phyloP scores from a whole-genome alignment of 2,329 filamentous ascomycete species.

The Lasiodiplodia citricola region DNA sequence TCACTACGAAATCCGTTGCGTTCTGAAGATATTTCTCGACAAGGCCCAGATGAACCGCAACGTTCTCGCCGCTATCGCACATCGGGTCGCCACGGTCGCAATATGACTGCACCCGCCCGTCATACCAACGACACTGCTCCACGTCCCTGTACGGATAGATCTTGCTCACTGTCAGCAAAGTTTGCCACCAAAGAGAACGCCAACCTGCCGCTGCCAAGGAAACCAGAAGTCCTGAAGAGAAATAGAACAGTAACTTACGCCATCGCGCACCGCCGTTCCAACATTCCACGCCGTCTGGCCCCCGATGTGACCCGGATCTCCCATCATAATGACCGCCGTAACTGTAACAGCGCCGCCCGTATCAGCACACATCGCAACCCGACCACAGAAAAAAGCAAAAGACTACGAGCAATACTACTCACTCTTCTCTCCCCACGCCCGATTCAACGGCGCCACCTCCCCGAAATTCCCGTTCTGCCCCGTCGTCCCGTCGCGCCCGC shows the following conservation, averaged over 20 bases:
- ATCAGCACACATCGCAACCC: not conserved
- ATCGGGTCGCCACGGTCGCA: not conserved
- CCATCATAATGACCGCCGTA: not conserved
- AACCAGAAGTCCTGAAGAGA: not conserved
- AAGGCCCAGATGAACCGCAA: not conserved
- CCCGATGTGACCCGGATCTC: not conserved
- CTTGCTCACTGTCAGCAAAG: not conserved
- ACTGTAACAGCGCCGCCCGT: not conserved
- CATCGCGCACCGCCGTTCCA: not conserved
- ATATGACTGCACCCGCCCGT: not conserved
- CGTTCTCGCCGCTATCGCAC: not conserved
- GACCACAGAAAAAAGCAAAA: not conserved
- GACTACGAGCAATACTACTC: not conserved
- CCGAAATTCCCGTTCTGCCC: not conserved
- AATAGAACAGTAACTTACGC: not conserved
- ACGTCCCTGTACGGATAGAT: not conserved
- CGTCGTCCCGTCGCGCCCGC: not conserved
- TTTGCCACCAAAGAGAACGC: not conserved
- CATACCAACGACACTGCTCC: constrained; percentile 6
- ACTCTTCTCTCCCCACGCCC: not conserved
- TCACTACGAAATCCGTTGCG: constrained; percentile 7
- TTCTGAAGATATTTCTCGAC: not conserved
- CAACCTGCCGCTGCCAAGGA: not conserved
- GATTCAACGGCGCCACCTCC: not conserved
- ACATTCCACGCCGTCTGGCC: not conserved